Evolutionary conservation across 2,329 filamentous ascomycete genomes (phyloP).

Genomic region (Bipolaris cookei): DNA sequence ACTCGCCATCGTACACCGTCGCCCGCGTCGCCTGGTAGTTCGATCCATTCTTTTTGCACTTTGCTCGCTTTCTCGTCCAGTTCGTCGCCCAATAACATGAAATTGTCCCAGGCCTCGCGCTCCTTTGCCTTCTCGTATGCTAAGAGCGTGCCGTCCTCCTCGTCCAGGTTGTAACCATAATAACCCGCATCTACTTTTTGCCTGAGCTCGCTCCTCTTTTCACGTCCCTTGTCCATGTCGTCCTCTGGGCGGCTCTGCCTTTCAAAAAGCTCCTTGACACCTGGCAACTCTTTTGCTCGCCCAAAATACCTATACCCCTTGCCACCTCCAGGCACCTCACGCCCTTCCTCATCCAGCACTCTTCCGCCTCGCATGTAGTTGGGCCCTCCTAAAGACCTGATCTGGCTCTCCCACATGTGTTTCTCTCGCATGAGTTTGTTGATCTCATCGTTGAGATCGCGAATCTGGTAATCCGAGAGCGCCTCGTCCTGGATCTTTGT

Average conservation of each 20-base stretch:
- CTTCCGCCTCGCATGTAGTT: constrained; percentile 85
- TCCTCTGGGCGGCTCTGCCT: constrained; percentile 43
- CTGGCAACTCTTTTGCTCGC: constrained; percentile 84
- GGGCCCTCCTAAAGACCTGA: constrained; percentile 91
- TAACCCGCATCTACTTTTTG: constrained; percentile 90
- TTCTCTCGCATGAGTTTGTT: constrained; percentile 99
- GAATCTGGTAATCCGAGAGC: constrained; percentile 95
- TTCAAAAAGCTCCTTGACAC: constrained; percentile 82
- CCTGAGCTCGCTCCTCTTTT: constrained; percentile 71
- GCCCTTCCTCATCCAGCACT: constrained; percentile 62
- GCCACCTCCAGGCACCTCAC: constrained; percentile 68
- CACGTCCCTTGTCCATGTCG: constrained; percentile 66
- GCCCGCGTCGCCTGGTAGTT: constrained; percentile 83
- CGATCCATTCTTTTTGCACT: constrained; percentile 67
- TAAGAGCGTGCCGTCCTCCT: constrained; percentile 83
- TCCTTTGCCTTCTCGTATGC: constrained; percentile 85
- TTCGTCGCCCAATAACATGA: constrained; percentile 65
- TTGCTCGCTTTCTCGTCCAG: constrained; percentile 31
- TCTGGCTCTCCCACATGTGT: constrained; percentile 98
- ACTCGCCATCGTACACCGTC: constrained; percentile 83
- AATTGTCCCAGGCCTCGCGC: constrained; percentile 74
- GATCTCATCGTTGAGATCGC: constrained; percentile 98
- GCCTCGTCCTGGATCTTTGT: constrained; percentile 91
- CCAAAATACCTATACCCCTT: constrained; percentile 91
- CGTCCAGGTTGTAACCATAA: constrained; percentile 91